phyloP scores from a whole-genome alignment of 805 yeast genomes.

The Maudiozyma saulgeensis region DNA sequence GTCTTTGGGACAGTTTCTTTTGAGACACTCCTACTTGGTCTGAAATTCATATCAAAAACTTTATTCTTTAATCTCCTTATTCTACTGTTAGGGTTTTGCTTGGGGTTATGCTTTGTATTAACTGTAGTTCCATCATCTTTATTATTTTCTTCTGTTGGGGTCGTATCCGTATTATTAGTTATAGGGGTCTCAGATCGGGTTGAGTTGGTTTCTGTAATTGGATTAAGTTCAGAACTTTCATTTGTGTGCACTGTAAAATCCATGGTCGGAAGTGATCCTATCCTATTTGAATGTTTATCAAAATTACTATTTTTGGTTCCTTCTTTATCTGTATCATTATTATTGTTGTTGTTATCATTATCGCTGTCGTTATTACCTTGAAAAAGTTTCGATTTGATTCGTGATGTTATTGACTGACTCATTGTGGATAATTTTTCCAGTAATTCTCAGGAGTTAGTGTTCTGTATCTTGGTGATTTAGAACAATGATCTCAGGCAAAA shows the following conservation, averaged over 20 bases:
- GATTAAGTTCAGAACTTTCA: not conserved
- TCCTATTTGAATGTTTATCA: not conserved
- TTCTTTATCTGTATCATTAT: not conserved
- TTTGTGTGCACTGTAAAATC: not conserved
- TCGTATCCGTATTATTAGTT: not conserved
- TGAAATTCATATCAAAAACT: constrained; percentile 18
- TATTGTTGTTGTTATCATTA: not conserved
- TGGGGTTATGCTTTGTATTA: not conserved
- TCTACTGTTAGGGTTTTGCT: not conserved
- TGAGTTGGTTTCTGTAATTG: not conserved
- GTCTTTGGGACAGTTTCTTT: not conserved
- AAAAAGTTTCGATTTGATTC: constrained; percentile 16
- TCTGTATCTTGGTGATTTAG: no score
- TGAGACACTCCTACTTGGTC: constrained; percentile 4
- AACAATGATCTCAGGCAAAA: no score
- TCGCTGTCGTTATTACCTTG: constrained; percentile 1
- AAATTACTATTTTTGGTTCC: not conserved
- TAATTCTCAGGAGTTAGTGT: no score
- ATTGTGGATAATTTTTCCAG: constrained; percentile 3
- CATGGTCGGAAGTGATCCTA: not conserved
- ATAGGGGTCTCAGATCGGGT: not conserved
- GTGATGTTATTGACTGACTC: constrained; percentile 19
- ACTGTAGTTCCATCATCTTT: not conserved
- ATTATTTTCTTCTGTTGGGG: not conserved
- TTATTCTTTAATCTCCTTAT: constrained; percentile 16